Conservation (phyloP, 2,329 filamentous ascomycete species). For the Monosporascus sp. region DNA sequence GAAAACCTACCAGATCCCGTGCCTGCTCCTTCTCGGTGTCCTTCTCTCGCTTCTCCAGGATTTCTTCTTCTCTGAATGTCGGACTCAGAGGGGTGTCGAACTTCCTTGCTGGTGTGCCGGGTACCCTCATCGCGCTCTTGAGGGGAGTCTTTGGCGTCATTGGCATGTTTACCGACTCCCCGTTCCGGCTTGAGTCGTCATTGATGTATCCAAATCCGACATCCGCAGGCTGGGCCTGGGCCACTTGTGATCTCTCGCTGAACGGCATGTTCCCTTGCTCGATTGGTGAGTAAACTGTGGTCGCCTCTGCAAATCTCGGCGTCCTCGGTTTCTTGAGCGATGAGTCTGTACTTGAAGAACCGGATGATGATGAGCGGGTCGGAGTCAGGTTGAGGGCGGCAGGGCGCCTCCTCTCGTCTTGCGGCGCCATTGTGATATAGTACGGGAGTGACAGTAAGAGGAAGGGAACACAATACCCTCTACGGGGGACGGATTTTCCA, state of each 20-base stretch:
- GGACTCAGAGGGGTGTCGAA: constrained; percentile 79
- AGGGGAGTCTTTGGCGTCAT: constrained; percentile 72
- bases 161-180: constrained; percentile 54
- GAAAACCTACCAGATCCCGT: constrained; percentile 70
- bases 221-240: constrained; percentile 71
- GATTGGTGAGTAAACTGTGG: constrained; percentile 70
- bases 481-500: constrained; percentile 17
- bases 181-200: constrained; percentile 38
- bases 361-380: constrained; percentile 41
- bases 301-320: constrained; percentile 77
- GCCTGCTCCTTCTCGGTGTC: constrained; percentile 81
- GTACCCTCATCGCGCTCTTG: constrained; percentile 85
- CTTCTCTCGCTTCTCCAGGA: constrained; percentile 78
- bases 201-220: constrained; percentile 90
- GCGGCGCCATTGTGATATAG: constrained; percentile 23
- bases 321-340: constrained; percentile 65
- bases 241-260: constrained; percentile 48
- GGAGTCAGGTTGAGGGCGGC: constrained; percentile 49
- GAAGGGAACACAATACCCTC: constrained; percentile 31
- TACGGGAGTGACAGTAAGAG: constrained; percentile 26
- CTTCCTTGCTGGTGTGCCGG: constrained; percentile 70
- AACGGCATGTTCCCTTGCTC: constrained; percentile 54
- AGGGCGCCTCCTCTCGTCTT: constrained; percentile 53
- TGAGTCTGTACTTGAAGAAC: constrained; percentile 43
- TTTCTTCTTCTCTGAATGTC: constrained; percentile 82